Evolutionary conservation across 2,329 filamentous ascomycete species (phyloP), one percentile per base, ranked within the genome.

Genomic region (Fusarium nanum): DNA sequence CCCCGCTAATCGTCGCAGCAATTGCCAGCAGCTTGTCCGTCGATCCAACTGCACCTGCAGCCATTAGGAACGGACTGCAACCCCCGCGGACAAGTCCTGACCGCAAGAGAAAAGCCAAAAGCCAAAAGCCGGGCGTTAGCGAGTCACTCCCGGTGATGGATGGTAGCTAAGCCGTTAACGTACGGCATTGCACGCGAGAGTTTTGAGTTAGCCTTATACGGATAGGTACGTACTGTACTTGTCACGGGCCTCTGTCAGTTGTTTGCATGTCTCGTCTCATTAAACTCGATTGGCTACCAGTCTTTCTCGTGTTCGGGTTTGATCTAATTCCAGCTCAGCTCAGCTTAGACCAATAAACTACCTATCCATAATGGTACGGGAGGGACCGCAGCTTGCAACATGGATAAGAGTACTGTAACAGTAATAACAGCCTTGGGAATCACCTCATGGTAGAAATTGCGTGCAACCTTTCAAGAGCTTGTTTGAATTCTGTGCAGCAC

Each of bases 291-390:
- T 65, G 64, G 59, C 55, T 60, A 30, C 28, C 47, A 52, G 16
- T 42, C 57, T 30, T 54, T 61, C 68, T 70, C 68, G 68, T 71
- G 62, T 70, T 70, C 68, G 68, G 64, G 68, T 71, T 71, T 56
- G 37, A 32, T 32, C 22, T 45, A 60, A 45, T 32, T 59, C 50
- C 18, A 55, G 44, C 40, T 42, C 34, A 37, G 34, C 18, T 44
- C 45, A 71, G 67, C 63, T 64, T 44, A 47, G 58, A 50, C 60
- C 59, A 68, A 47, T 64, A n/a, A 37, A 37, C 34, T n/a, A 53
- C 22, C 22, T 23, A 23, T 23, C 22, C 22, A 23, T 23, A 23
- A 23, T 48, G 32, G 44, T 49, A 54, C 63, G 59, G 68, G 67
- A 70, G 64, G 64, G 68, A 53, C 59, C 59, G 52, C 45, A 50